Conservation (phyloP, 345 rosid species). For the Eutrema japonicum region DNA sequence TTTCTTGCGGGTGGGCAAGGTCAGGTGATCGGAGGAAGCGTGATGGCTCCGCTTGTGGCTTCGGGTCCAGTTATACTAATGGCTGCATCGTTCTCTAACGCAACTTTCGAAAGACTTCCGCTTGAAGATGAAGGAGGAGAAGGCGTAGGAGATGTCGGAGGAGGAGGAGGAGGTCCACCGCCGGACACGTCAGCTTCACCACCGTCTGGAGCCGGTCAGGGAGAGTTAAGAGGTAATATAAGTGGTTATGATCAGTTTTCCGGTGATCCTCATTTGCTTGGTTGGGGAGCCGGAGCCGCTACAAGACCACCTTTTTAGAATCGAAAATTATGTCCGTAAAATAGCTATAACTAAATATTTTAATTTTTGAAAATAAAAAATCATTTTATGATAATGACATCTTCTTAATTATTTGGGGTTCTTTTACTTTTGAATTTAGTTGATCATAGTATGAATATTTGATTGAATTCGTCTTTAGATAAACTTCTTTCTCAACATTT, state of each 20-base stretch:
- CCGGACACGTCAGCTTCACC: slow-evolving; percentile 51
- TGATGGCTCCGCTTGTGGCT: slow-evolving; percentile 65
- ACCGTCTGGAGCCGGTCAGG: slow-evolving; percentile 48
- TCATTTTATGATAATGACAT: slow-evolving; percentile 30
- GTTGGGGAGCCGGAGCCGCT: slow-evolving; percentile 58
- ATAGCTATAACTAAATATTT: slow-evolving; percentile 33
- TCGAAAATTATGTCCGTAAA: slow-evolving; percentile 32
- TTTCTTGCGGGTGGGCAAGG: slow-evolving; percentile 72
- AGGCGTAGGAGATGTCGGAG: slow-evolving; percentile 27
- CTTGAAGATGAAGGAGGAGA: slow-evolving; percentile 54
- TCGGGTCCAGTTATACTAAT: slow-evolving; percentile 71
- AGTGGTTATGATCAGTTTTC: slow-evolving; percentile 56
- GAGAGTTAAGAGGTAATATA: slow-evolving; percentile 49
- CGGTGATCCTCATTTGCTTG: slow-evolving; percentile 62
- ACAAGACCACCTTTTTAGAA: slow-evolving; percentile 58
- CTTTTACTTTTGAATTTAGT: slow-evolving; percentile 24
- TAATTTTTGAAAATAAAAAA: slow-evolving; percentile 7
- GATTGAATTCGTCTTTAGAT: slow-evolving; percentile 9
- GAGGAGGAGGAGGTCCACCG: slow-evolving; percentile 32
- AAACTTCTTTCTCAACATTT: slow-evolving; percentile 15
- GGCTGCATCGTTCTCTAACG: slow-evolving; percentile 80
- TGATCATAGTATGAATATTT: slow-evolving; percentile 31
- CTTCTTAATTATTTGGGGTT: slow-evolving; percentile 14
- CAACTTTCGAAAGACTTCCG: slow-evolving; percentile 73
- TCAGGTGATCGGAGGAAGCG: slow-evolving; percentile 76